Percentiles rank a stretch among this genome's conserved stretches.
These are phyloP conservation scores for Ceratocystis albifundus DNA, from an alignment of 2,329 filamentous ascomycete genomes.

Conservation along the genomic window DNA sequence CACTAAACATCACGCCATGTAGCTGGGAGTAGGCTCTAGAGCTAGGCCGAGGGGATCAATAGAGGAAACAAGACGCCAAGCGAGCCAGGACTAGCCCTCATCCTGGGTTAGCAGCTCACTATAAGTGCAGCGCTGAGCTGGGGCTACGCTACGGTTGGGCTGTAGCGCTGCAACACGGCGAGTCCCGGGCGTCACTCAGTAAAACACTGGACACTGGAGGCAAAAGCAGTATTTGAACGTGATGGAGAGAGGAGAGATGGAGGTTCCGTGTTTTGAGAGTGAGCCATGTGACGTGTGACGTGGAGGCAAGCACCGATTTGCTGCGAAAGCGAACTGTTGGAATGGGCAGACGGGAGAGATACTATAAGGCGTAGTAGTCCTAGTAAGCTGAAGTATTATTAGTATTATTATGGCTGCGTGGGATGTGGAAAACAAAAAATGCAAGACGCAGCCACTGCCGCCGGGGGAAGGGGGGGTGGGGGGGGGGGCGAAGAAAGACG, in stretches of 20 bases:
- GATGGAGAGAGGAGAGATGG: too few relatives aligned
- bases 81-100: not conserved
- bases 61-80: conserved; percentile 4
- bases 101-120: not conserved
- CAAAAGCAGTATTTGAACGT: too few relatives aligned
- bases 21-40: not conserved
- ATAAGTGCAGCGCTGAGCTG: not conserved
- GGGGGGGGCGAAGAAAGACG: not conserved
- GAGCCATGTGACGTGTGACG: too few relatives aligned
- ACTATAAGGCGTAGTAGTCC: not conserved
- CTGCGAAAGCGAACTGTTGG: too few relatives aligned
- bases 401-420: too few relatives aligned
- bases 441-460: not conserved
- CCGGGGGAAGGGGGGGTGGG: too few relatives aligned
- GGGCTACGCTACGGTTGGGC: not conserved
- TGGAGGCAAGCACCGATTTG: too few relatives aligned
- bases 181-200: not conserved
- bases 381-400: not conserved
- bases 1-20: conserved; percentile 10
- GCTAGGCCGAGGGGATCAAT: not conserved
- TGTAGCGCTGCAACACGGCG: conserved; percentile 5
- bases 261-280: too few relatives aligned
- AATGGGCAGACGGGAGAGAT: not conserved
- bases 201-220: not conserved
- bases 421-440: conserved; percentile 5